Conservation (phyloP, 345 rosid species). For the Aurinia saxatilis region DNA sequence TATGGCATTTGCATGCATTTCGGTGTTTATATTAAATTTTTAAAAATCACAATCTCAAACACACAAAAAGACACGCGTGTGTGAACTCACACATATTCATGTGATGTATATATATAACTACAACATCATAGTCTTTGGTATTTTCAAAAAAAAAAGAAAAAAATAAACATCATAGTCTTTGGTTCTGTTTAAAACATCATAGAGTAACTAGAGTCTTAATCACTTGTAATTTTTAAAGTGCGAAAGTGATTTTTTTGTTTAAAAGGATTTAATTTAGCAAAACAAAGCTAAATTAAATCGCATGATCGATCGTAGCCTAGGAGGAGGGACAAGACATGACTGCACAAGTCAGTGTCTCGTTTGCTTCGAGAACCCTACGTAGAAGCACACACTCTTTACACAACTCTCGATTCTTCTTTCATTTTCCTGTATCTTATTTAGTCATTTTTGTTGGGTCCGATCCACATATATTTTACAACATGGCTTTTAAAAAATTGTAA, state of each 20-base stretch:
- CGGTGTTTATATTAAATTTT: background rate
- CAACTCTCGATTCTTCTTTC: background rate
- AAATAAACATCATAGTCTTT: too few relatives aligned
- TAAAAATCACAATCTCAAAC: too few relatives aligned
- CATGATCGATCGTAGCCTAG: background rate
- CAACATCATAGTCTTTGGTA: background rate
- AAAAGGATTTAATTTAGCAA: background rate
- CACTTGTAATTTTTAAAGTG: background rate
- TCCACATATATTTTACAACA: background rate
- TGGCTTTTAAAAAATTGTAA: background rate
- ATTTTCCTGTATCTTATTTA: background rate
- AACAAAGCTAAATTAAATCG: background rate
- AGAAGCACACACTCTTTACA: background rate
- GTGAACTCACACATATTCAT: background rate
- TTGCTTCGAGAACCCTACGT: constrained; percentile 26
- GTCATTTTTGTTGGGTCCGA: background rate
- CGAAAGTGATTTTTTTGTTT: too few relatives aligned
- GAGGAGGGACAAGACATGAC: constrained; percentile 26
- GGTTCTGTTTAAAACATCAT: too few relatives aligned
- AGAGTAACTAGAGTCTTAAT: background rate
- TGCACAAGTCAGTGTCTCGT: constrained; percentile 25
- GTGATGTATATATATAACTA: background rate
- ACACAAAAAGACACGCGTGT: background rate
- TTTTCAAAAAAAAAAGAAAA: too few relatives aligned
- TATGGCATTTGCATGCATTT: background rate